A percentile compares a stretch with the other conserved stretches of the same genome.
Evolutionary conservation across 106 monocot species (phyloP).

Genomic region (Platanthera guangdongensis): DNA sequence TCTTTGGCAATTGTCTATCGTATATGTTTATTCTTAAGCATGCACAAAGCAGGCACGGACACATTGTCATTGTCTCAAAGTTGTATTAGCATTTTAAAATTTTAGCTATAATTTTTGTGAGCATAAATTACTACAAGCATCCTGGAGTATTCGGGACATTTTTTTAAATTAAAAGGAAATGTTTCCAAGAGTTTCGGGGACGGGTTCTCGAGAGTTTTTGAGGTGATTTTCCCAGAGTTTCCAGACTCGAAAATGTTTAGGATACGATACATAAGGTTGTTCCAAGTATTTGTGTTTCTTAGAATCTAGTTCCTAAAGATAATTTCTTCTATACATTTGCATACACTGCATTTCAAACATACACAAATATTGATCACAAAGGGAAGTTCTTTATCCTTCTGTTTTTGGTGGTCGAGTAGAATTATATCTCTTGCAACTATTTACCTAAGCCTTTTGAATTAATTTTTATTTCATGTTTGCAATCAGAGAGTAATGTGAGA

Average conservation of each 20-base stretch:
- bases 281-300: too few species aligned
- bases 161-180: too few species aligned
- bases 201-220: too few species aligned
- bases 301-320: neutral
- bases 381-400: neutral
- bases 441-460: neutral
- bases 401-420: neutral
- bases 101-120: neutral
- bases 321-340: neutral
- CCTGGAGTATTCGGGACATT: too few species aligned
- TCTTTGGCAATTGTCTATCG: too few species aligned
- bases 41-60: neutral
- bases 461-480: neutral
- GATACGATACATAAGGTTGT: too few species aligned
- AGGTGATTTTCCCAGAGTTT: too few species aligned
- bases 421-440: neutral
- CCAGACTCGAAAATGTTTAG: too few species aligned
- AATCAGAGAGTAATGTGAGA: neutral
- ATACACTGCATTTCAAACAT: neutral
- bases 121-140: neutral
- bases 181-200: too few species aligned
- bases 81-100: neutral
- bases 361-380: neutral
- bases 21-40: too few species aligned
- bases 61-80: neutral